Conservation (phyloP, 2,329 filamentous ascomycete species). For the Colletotrichum kahawae region DNA sequence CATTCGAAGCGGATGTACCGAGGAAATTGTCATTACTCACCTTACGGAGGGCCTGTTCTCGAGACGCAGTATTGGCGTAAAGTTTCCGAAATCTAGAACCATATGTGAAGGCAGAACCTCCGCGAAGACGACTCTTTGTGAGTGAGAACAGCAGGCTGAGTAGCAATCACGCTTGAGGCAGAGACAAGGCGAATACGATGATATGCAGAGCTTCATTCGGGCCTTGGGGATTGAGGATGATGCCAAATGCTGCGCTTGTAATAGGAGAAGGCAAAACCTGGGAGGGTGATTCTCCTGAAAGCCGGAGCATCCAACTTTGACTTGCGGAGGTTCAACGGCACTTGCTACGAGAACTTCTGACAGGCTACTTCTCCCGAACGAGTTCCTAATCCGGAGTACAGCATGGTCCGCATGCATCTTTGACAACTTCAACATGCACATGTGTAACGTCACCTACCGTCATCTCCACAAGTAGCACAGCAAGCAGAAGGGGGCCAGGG, state of each 20-base stretch:
- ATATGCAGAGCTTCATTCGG: not conserved
- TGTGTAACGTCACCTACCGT: not conserved
- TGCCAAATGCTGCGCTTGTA: not conserved
- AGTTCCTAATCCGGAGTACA: not conserved
- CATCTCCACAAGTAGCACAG: not conserved
- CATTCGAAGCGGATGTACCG: not conserved
- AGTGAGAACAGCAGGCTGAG: not conserved
- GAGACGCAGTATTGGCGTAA: not conserved
- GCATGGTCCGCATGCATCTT: not conserved
- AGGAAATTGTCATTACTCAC: not conserved
- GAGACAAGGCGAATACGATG: not conserved
- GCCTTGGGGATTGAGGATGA: not conserved
- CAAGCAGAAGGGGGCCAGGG: not conserved
- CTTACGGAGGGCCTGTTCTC: not conserved
- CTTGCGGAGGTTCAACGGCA: not conserved
- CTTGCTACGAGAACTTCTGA: not conserved
- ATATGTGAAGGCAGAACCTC: not conserved
- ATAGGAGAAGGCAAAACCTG: not conserved
- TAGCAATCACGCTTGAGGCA: not conserved
- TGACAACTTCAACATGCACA: not conserved
- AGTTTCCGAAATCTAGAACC: not conserved
- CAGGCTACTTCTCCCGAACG: not conserved
- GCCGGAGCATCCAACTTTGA: not conserved
- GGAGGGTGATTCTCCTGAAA: not conserved
- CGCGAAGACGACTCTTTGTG: not conserved